Conservation (phyloP, 2,329 filamentous ascomycete species). For the Colletotrichum graminicola region DNA sequence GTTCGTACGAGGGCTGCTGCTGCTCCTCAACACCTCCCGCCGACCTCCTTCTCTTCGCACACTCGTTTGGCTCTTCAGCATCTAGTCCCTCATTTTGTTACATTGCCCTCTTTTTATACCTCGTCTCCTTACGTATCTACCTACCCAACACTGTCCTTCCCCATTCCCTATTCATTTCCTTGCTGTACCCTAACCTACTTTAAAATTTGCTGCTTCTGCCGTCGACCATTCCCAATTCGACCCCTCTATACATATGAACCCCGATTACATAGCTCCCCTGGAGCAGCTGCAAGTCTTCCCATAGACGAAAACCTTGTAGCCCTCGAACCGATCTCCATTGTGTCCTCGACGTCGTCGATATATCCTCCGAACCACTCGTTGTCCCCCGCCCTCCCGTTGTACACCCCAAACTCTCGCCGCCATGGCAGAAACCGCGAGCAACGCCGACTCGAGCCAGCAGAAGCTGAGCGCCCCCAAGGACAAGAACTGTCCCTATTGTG, state of each 20-base stretch:
- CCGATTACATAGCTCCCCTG: slow-evolving; percentile 41
- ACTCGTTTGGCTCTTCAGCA: slow-evolving; percentile 42
- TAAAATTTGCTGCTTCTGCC: slow-evolving; percentile 22
- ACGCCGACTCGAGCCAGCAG: slow-evolving; percentile 55
- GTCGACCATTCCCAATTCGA: slow-evolving; percentile 4
- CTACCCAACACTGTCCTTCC: slow-evolving; percentile 27
- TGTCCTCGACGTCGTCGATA: slow-evolving; percentile 2
- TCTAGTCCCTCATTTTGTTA: slow-evolving; percentile 30
- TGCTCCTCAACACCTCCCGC: slow-evolving; percentile 38
- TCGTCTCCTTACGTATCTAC: slow-evolving; percentile 30
- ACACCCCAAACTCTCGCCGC: slow-evolving; percentile 25
- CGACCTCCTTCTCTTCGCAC: slow-evolving; percentile 40
- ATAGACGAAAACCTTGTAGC: slow-evolving; percentile 16
- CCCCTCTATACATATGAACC: slow-evolving; percentile 30
- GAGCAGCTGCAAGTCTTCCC: slow-evolving; percentile 37
- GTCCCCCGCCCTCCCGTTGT: slow-evolving; percentile 1
- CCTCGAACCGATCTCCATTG: not conserved
- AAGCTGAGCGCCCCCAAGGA: slow-evolving; percentile 75
- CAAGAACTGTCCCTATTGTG: slow-evolving; percentile 88
- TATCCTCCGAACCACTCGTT: slow-evolving; percentile 16
- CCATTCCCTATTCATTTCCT: slow-evolving; percentile 26
- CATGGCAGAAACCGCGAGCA: slow-evolving; percentile 48
- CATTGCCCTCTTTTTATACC: slow-evolving; percentile 4
- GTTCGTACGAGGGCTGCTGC: slow-evolving; percentile 27
- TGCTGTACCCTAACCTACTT: slow-evolving; percentile 20